These are phyloP conservation scores for Arachis hypogaea DNA, from an alignment of 306 rosid genomes.

Conservation along the genomic window DNA sequence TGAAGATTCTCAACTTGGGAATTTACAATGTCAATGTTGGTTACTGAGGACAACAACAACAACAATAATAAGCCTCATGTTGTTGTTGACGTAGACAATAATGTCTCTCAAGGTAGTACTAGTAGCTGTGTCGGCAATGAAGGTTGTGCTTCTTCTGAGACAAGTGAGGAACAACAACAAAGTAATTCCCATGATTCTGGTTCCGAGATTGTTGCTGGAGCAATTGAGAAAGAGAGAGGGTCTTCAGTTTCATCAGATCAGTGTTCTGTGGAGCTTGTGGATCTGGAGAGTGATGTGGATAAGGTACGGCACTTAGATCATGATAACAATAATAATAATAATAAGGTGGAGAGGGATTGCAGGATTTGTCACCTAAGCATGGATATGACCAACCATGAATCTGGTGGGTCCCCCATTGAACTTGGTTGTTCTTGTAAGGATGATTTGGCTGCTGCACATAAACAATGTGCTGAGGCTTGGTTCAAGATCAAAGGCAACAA, in stretches of 20 bases:
- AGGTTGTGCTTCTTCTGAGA: constrained; percentile 12
- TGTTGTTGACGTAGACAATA: constrained; percentile 43
- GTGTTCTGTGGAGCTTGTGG: constrained; percentile 67
- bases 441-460: constrained; percentile 95
- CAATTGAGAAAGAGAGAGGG: constrained; percentile 45
- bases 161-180: constrained; percentile 46
- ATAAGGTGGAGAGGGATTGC: constrained; percentile 76
- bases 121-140: constrained; percentile 42
- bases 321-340: no score
- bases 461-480: constrained; percentile 96
- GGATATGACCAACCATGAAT: constrained; percentile 79
- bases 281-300: constrained; percentile 66
- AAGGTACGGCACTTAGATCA: constrained; percentile 55
- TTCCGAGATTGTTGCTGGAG: constrained; percentile 62
- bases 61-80: constrained; percentile 42
- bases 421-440: constrained; percentile 90
- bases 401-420: constrained; percentile 85
- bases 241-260: constrained; percentile 55
- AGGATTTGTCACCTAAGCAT: constrained; percentile 75
- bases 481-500: constrained; percentile 94
- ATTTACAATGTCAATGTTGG: constrained; percentile 49
- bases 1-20: constrained; percentile 68
- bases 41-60: constrained; percentile 32
- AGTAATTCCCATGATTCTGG: constrained; percentile 46
- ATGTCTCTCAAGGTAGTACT: constrained; percentile 44